These are phyloP conservation scores for Zarea fungicola DNA, from an alignment of 2,329 filamentous ascomycete genomes.

Conservation along the genomic window DNA sequence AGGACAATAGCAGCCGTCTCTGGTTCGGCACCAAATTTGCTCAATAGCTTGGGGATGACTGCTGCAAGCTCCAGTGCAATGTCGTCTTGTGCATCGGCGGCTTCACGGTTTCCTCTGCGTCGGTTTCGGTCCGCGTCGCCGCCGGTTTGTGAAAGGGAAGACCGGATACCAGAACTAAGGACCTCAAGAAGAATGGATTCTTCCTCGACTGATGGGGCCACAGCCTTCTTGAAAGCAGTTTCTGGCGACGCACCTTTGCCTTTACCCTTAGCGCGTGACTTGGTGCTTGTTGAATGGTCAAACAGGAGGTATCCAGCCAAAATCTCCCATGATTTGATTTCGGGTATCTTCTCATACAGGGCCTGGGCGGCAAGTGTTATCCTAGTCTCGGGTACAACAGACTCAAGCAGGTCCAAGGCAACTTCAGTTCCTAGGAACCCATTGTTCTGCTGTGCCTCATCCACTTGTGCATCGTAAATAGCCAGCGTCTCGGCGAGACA, in stretches of 20 bases:
- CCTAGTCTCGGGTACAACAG: conserved; percentile 67
- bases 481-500: conserved; percentile 79
- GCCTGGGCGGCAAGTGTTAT: conserved; percentile 82
- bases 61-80: conserved; percentile 71
- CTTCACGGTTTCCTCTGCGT: conserved; percentile 55
- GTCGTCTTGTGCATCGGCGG: conserved; percentile 68
- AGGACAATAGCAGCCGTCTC: conserved; percentile 82
- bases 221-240: conserved; percentile 61
- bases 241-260: conserved; percentile 51
- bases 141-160: conserved; percentile 57
- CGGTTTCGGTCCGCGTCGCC: conserved; percentile 59
- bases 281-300: conserved; percentile 71
- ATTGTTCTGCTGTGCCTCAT: conserved; percentile 47
- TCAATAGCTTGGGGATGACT: conserved; percentile 78
- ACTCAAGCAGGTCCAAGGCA: conserved; percentile 53
- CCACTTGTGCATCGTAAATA: conserved; percentile 69
- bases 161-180: conserved; percentile 74
- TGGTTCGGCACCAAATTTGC: conserved; percentile 87
- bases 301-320: conserved; percentile 86
- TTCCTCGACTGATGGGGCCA: conserved; percentile 69
- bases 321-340: conserved; percentile 81
- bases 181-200: conserved; percentile 84
- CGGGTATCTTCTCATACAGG: conserved; percentile 74
- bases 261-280: conserved; percentile 43
- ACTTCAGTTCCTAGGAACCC: conserved; percentile 43